These are phyloP conservation scores for Zymoseptoria tritici DNA, from an alignment of 2,329 filamentous ascomycete genomes.

Conservation along the genomic window DNA sequence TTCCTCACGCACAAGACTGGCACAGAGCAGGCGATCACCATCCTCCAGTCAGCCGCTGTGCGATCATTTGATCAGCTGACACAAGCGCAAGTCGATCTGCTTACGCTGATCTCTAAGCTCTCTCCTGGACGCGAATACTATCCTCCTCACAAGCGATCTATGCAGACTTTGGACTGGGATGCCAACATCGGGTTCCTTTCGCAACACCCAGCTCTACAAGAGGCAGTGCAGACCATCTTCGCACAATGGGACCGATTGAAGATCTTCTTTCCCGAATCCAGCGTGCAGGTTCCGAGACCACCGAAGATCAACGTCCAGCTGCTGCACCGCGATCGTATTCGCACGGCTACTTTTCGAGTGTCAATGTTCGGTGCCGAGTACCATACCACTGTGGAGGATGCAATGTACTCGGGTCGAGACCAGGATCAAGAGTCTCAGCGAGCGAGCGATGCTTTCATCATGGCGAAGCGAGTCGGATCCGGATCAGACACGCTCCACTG, in stretches of 20 bases:
- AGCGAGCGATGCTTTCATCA: neutral
- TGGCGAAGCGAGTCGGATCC: neutral
- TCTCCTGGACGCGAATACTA: conserved; percentile 39
- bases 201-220: conserved; percentile 7
- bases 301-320: neutral
- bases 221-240: conserved; percentile 5
- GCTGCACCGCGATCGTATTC: conserved; percentile 6
- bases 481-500: neutral
- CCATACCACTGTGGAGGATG: conserved; percentile 22
- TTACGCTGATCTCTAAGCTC: conserved; percentile 25
- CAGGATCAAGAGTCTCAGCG: neutral
- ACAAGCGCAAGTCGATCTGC: conserved; percentile 10
- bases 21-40: conserved; percentile 44
- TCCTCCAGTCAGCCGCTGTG: conserved; percentile 16
- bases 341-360: conserved; percentile 9
- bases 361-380: conserved; percentile 29
- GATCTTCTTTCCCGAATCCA: conserved; percentile 1
- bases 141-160: too few species aligned
- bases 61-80: conserved; percentile 21
- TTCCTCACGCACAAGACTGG: conserved; percentile 53
- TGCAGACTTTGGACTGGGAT: too few species aligned
- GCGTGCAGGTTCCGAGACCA: neutral
- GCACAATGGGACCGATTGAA: conserved; percentile 1
- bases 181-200: conserved; percentile 25
- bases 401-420: conserved; percentile 18